Evolutionary conservation across 495 filamentous ascomycete species (phyloP), one percentile per base, ranked within the genome.

Genomic region (Neurospora sp.): DNA sequence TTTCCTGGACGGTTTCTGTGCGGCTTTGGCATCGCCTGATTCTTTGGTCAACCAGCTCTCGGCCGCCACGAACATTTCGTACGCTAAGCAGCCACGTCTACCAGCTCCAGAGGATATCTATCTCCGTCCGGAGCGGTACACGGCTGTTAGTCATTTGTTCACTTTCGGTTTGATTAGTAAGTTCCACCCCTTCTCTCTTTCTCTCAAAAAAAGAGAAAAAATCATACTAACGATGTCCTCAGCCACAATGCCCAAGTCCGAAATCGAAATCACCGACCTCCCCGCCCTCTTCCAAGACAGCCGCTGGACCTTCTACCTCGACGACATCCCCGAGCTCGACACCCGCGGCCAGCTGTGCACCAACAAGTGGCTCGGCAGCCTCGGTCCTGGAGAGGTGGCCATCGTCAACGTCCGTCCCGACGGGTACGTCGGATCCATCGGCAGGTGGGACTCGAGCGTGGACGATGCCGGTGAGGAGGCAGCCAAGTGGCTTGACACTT

Each of bases 251-350:
- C 74, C 83, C 38, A 87, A 86, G 74, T 79, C 78, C 5, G 83
- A 85, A 3, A 83, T 92, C 53, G 90, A 92, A 77, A 82, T 92
- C 39, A 79, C 83, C 7, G 88, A 91, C 73, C 80, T 93, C 1
- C 89, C 90, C 10, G 70, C 78, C 0, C 72, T 87, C 14, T 77
- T 92, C 61, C 84, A 87, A 72, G 80, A 85, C 38, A 89, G 88
- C 77, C 82, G 86, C n/a, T 92, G 90, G 90, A 89, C 87, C 0
- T 85, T 92, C 37, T 92, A 93, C 77, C 81, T 90, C 0, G 91
- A 92, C 73, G 81, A 90, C 77, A 76, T 82, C 42, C 83, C 83
- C 39, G 80, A 83, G 75, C 76, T 85, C 53, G 87, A 87, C 71
- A 84, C 82, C 6, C 81, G 83, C 8, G 80, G 84, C 53, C 77